Conservation (phyloP, 2,329 filamentous ascomycete genomes). For the Ophiostoma montium region DNA sequence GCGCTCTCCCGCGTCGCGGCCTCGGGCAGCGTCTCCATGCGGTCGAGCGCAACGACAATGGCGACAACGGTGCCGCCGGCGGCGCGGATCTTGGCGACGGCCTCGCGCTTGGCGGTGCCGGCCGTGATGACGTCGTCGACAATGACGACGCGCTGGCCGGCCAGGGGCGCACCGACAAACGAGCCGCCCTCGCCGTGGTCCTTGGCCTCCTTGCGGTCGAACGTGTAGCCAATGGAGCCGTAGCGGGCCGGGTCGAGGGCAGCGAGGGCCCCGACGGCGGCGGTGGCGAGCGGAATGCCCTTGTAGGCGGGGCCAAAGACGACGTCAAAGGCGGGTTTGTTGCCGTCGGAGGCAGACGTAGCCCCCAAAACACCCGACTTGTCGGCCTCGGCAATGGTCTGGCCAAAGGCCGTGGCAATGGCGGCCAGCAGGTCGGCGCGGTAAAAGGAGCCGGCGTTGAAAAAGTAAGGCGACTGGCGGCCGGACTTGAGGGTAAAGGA, state of each 20-base stretch:
- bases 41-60: conserved; percentile 77
- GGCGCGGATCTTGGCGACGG: conserved; percentile 73
- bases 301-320: conserved; percentile 95
- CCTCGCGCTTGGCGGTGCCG: conserved; percentile 85
- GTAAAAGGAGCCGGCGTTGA: conserved; percentile 90
- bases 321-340: conserved; percentile 49
- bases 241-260: conserved; percentile 30
- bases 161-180: conserved; percentile 76
- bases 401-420: conserved; percentile 70
- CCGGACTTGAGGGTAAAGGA: conserved; percentile 85
- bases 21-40: conserved; percentile 63
- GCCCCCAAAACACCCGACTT: conserved; percentile 8
- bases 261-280: conserved; percentile 34
- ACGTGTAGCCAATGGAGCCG: conserved; percentile 63
- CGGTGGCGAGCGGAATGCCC: conserved; percentile 78
- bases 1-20: conserved; percentile 58
- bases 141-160: conserved; percentile 75
- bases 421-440: conserved; percentile 62
- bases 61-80: conserved; percentile 77
- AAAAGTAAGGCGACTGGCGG: conserved; percentile 88
- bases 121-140: conserved; percentile 96
- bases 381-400: conserved; percentile 31
- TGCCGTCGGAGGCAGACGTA: background rate
- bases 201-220: conserved; percentile 94
- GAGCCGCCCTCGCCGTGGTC: conserved; percentile 88